Evolutionary conservation across 2,329 filamentous ascomycete species (phyloP).

Genomic region (Aspergillus ochraceus): DNA sequence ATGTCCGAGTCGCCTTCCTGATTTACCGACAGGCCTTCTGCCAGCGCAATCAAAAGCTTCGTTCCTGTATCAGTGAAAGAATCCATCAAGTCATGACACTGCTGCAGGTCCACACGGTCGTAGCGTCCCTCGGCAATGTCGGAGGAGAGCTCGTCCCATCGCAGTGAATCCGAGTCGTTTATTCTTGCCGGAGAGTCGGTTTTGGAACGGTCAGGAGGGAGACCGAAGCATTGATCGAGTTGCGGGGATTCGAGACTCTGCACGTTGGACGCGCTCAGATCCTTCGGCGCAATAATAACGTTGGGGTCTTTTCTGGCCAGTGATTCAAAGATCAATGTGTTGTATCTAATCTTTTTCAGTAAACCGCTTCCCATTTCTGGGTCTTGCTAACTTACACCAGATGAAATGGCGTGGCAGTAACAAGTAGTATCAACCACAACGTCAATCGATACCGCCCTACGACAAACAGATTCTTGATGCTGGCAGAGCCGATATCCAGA

Average conservation of each 20-base stretch:
- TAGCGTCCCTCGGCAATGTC: background rate
- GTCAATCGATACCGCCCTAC: background rate
- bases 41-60: background rate
- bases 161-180: too few relatives aligned
- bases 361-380: background rate
- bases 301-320: too few relatives aligned
- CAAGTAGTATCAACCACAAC: background rate
- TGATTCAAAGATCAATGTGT: background rate
- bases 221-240: too few relatives aligned
- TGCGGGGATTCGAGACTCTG: too few relatives aligned
- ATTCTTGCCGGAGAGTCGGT: too few relatives aligned
- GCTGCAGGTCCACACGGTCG: background rate
- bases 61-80: background rate
- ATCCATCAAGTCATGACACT: background rate
- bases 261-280: too few relatives aligned
- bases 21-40: background rate
- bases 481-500: background rate
- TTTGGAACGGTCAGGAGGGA: too few relatives aligned
- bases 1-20: background rate
- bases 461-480: background rate
- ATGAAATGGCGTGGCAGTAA: background rate
- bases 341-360: background rate
- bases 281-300: too few relatives aligned
- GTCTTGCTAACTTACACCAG: background rate
- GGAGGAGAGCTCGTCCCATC: too few relatives aligned